A percentile compares a stretch with the other conserved stretches of the same genome.
Evolutionary conservation across 1,139 yeast genomes (phyloP).

Genomic region (Taphrina communis): DNA sequence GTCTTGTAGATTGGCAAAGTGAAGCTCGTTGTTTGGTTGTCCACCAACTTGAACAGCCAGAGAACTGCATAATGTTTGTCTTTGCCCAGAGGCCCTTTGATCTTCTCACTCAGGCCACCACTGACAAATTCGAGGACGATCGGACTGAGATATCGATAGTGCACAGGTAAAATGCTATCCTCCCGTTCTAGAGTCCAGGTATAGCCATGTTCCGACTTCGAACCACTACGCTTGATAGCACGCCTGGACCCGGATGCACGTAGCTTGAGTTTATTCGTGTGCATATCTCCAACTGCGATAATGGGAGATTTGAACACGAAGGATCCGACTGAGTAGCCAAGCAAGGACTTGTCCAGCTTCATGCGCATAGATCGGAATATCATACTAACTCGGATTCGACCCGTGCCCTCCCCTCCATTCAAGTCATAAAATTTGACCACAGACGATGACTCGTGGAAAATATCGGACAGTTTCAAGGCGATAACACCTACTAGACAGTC

Average conservation of each 20-base stretch:
- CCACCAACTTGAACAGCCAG: constrained; percentile 37
- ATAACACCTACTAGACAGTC: constrained; percentile 35
- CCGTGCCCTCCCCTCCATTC: constrained; percentile 35
- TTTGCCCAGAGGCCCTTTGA: constrained; percentile 38
- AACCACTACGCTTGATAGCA: constrained; percentile 19
- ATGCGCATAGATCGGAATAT: constrained; percentile 35
- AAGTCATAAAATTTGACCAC: constrained; percentile 36
- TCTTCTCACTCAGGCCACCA: constrained; percentile 33
- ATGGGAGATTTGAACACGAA: constrained; percentile 36
- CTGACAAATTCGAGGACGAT: constrained; percentile 37
- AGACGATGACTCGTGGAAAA: constrained; percentile 29
- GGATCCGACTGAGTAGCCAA: constrained; percentile 29
- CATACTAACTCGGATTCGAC: constrained; percentile 32
- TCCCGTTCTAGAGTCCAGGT: constrained; percentile 30
- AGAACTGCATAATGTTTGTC: constrained; percentile 38
- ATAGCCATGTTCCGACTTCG: constrained; percentile 15
- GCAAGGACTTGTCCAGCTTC: constrained; percentile 33
- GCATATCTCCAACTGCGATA: constrained; percentile 28
- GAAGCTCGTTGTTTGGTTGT: constrained; percentile 37
- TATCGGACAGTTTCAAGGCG: constrained; percentile 34
- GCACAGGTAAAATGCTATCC: constrained; percentile 29
- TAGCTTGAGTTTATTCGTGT: constrained; percentile 27
- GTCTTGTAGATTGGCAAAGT: constrained; percentile 40
- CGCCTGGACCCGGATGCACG: constrained; percentile 31
- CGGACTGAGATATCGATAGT: constrained; percentile 34